Base-by-base conservation (phyloP, 768 basidiomycete species). In the Leccinellum luteum region DNA sequence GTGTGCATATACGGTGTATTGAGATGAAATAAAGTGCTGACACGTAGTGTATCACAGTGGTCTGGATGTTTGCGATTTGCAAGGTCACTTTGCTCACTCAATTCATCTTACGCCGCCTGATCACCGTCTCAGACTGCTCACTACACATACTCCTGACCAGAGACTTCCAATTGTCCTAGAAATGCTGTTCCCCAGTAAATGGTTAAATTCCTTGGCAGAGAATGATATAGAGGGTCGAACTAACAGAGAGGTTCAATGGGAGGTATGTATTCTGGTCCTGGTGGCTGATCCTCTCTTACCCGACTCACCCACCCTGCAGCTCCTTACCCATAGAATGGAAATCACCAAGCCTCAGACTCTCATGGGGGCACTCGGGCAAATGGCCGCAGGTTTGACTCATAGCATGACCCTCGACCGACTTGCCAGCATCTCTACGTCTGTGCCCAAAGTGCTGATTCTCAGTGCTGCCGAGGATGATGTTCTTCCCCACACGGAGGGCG, bases 401-500 rank as follows among this genome's bases (percentile, higher is more conserved):
- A 65, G 78, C 52, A 84, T 90, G 61, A 65, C 74, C 5, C 70
- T 79, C 0, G 75, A 76, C 0, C 77, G 80, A 5, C 76, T 88
- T 19, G 70, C 72, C 13, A 66, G 58, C 34, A 81, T 90, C 47
- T 81, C 84, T 0, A 66, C 70, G 0, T 73, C 75, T 4, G 80
- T 92, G 21, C 85, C 89, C 12, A 90, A 89, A 66, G 78, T 90
- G 8, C 63, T 78, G 30, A 85, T 83, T 34, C 65, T 90, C n/a
- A 87, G 86, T 0, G 90, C 88, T 3, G 84, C 87, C 57, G 69
- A 82, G 2, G 90, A 92, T 64, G 60, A 80, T 49, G 69, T 92
- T 3, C 78, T 92, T 9, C 63, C 73, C 15, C 76, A 82, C 0
- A 59, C 63, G 7, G 81, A 86, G 54, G 86, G 85, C 23, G 62